phyloP scores from a whole-genome alignment of 495 filamentous ascomycete species.

The Trichoderma erinaceum region DNA sequence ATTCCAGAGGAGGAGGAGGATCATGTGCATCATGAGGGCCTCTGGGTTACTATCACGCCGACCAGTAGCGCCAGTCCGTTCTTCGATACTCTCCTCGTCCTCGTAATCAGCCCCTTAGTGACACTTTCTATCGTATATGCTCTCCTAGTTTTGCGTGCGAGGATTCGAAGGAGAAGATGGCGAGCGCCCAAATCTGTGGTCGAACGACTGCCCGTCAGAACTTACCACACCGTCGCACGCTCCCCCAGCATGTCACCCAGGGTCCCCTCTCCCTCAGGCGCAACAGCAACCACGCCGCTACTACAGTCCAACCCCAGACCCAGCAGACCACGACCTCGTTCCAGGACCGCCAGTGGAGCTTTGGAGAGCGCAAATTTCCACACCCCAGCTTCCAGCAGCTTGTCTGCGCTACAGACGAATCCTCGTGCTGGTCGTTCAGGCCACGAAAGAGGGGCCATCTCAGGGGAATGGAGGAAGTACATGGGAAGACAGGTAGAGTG shows the following conservation, averaged over 20 bases:
- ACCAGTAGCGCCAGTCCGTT: constrained; percentile 89
- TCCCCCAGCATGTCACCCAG: constrained; percentile 54
- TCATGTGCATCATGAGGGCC: constrained; percentile 58
- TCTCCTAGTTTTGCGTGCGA: constrained; percentile 77
- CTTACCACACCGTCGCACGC: constrained; percentile 76
- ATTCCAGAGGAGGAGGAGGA: constrained; percentile 25
- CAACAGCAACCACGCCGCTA: constrained; percentile 71
- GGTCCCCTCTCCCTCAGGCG: constrained; percentile 47
- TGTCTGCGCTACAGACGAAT: constrained; percentile 26
- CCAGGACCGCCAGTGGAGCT: constrained; percentile 58
- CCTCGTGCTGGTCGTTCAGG: constrained; percentile 21
- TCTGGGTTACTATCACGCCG: constrained; percentile 94
- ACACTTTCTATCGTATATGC: constrained; percentile 92
- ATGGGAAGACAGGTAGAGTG: constrained; percentile 86
- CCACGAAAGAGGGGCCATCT: constrained; percentile 48
- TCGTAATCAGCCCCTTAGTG: constrained; percentile 87
- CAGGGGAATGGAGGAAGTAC: constrained; percentile 70
- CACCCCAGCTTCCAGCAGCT: constrained; percentile 30
- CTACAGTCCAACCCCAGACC: constrained; percentile 52
- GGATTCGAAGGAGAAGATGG: constrained; percentile 86
- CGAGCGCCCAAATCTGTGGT: constrained; percentile 94
- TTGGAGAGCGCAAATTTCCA: constrained; percentile 38
- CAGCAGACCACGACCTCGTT: constrained; percentile 48
- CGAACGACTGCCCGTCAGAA: constrained; percentile 87
- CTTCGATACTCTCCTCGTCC: constrained; percentile 88